These are phyloP conservation scores for Fusarium vanettenii DNA, from an alignment of 2,329 filamentous ascomycete species.

Conservation along the genomic window DNA sequence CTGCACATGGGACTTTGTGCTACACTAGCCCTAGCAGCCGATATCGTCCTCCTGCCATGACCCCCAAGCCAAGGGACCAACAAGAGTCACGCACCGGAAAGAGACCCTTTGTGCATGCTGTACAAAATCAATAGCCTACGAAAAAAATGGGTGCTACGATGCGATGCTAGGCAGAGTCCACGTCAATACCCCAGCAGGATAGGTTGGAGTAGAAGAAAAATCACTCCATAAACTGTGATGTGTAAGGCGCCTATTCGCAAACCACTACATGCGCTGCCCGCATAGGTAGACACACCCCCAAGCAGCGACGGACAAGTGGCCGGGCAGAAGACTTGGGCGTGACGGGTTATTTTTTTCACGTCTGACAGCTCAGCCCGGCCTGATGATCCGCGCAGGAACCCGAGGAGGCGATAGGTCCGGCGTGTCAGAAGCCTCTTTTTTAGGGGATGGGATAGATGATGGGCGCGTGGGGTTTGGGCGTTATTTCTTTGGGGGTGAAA, in stretches of 20 bases:
- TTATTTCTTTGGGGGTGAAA: not conserved
- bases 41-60: constrained; percentile 3
- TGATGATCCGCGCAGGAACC: constrained; percentile 49
- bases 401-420: constrained; percentile 41
- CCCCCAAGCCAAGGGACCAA: not conserved
- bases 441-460: constrained; percentile 19
- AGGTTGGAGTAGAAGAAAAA: not conserved
- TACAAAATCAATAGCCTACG: constrained; percentile 21
- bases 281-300: constrained; percentile 17
- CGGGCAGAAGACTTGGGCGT: not conserved
- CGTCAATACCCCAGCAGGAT: not conserved
- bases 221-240: constrained; percentile 28
- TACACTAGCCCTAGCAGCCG: not conserved
- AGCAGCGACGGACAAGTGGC: constrained; percentile 34
- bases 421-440: constrained; percentile 11
- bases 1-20: not conserved
- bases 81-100: not conserved
- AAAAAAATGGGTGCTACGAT: constrained; percentile 2
- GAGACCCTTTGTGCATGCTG: constrained; percentile 30
- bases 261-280: constrained; percentile 2
- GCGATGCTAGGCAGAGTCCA: constrained; percentile 11
- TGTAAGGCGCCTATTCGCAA: constrained; percentile 38
- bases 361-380: constrained; percentile 42
- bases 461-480: constrained; percentile 35
- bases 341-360: constrained; percentile 1